phyloP scores from a whole-genome alignment of 371 early-diverging fungal genomes.

The Actinomortierella ambigua region DNA sequence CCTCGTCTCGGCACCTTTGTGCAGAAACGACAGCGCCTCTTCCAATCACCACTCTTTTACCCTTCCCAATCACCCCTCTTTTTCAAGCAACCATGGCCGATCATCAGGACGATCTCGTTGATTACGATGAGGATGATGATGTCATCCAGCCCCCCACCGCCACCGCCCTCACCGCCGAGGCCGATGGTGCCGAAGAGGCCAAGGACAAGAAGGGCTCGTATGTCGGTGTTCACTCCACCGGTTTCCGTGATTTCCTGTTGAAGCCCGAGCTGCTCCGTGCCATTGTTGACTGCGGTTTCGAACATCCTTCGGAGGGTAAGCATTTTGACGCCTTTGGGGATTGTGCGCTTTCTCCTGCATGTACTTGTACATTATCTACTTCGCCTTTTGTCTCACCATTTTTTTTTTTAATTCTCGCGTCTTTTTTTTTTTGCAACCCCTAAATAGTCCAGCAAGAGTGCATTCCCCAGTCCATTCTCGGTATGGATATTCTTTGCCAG shows the following conservation, averaged over 20 bases:
- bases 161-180: constrained; percentile 43
- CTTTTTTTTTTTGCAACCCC: background rate
- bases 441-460: constrained; percentile 95
- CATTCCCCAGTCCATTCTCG: constrained; percentile 97
- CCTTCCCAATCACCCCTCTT: constrained; percentile 4
- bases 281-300: constrained; percentile 98
- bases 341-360: background rate
- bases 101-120: constrained; percentile 92
- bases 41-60: background rate
- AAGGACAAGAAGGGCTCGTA: constrained; percentile 96
- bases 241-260: constrained; percentile 97
- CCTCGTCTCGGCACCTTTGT: too few species aligned
- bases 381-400: constrained; percentile 6
- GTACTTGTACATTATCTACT: background rate
- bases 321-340: background rate
- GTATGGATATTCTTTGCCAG: constrained; percentile 97
- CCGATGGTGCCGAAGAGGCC: constrained; percentile 52
- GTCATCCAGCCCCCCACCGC: constrained; percentile 49
- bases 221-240: constrained; percentile 97
- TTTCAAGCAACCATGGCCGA: constrained; percentile 49
- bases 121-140: constrained; percentile 91
- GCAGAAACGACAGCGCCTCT: too few species aligned
- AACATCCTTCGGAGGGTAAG: constrained; percentile 97
- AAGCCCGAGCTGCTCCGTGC: constrained; percentile 95
- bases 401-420: background rate